Conservation (phyloP, 2,329 filamentous ascomycete species). For the Aureobasidium melanogenum region DNA sequence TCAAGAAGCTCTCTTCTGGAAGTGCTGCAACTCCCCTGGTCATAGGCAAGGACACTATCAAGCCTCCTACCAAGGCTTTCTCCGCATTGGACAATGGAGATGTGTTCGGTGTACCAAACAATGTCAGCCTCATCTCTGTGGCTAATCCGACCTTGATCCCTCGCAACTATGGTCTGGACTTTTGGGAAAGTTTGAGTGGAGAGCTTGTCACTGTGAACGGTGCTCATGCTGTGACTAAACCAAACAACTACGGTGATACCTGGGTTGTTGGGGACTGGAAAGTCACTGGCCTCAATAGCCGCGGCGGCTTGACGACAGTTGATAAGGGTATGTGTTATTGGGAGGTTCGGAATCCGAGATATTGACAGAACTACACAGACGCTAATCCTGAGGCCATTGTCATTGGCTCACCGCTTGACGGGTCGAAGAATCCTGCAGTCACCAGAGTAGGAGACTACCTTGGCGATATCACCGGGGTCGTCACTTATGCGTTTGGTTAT, state of each 20-base stretch:
- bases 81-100: slow-evolving; percentile 56
- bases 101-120: slow-evolving; percentile 58
- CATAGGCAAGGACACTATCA: slow-evolving; percentile 48
- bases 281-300: slow-evolving; percentile 52
- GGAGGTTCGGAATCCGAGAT: neutral
- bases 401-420: slow-evolving; percentile 57
- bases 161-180: slow-evolving; percentile 57
- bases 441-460: slow-evolving; percentile 58
- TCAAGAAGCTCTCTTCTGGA: slow-evolving; percentile 44
- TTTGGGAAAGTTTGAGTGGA: slow-evolving; percentile 62
- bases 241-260: slow-evolving; percentile 58
- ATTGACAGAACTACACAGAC: slow-evolving; percentile 33
- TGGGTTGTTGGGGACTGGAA: slow-evolving; percentile 61
- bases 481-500: slow-evolving; percentile 58
- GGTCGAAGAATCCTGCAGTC: slow-evolving; percentile 48
- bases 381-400: slow-evolving; percentile 62
- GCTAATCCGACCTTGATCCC: slow-evolving; percentile 55
- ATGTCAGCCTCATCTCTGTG: slow-evolving; percentile 46
- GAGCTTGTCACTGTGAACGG: slow-evolving; percentile 57
- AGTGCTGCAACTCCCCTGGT: slow-evolving; percentile 50
- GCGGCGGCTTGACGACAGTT: slow-evolving; percentile 57
- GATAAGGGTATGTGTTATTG: slow-evolving; percentile 23
- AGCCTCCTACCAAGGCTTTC: slow-evolving; percentile 54
- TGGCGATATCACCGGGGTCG: slow-evolving; percentile 59
- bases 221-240: slow-evolving; percentile 49